phyloP scores from a whole-genome alignment of 2,329 filamentous ascomycete genomes.

The Epichloe coenophiala region DNA sequence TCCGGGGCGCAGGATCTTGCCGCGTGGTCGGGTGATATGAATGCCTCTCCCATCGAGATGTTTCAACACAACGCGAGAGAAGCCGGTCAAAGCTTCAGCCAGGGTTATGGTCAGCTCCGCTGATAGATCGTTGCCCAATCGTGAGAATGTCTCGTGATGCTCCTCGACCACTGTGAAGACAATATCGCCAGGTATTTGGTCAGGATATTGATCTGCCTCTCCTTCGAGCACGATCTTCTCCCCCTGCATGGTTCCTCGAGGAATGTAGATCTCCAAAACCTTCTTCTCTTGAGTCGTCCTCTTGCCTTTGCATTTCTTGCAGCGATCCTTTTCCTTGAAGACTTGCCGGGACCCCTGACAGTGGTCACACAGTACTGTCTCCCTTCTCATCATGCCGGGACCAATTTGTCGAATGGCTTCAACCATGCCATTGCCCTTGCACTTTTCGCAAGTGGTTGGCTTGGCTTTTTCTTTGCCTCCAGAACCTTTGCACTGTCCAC shows the following conservation, averaged over 20 bases:
- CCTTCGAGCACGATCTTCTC: constrained; percentile 84
- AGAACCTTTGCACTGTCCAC: constrained; percentile 71
- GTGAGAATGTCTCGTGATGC: constrained; percentile 67
- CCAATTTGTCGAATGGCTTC: constrained; percentile 73
- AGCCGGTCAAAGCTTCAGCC: constrained; percentile 73
- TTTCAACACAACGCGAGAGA: constrained; percentile 78
- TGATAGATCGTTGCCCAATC: constrained; percentile 71
- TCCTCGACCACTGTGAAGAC: constrained; percentile 78
- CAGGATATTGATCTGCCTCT: constrained; percentile 85
- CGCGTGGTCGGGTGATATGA: constrained; percentile 62
- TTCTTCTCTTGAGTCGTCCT: constrained; percentile 80
- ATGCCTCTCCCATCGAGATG: constrained; percentile 92
- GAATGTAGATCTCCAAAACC: constrained; percentile 91
- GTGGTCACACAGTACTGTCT: constrained; percentile 65
- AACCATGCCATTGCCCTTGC: constrained; percentile 65
- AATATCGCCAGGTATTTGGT: constrained; percentile 83
- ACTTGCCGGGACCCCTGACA: constrained; percentile 77
- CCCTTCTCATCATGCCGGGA: constrained; percentile 72
- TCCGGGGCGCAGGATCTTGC: constrained; percentile 68
- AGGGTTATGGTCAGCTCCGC: constrained; percentile 72
- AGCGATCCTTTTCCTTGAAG: constrained; percentile 92
- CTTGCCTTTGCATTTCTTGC: constrained; percentile 97
- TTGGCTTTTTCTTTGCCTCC: constrained; percentile 90
- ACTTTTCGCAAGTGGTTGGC: constrained; percentile 67
- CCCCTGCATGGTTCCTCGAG: constrained; percentile 71